Evolutionary conservation across 345 rosid genomes (phyloP), one percentile per base, ranked within the genome.

Genomic region (Lepidium africanum): DNA sequence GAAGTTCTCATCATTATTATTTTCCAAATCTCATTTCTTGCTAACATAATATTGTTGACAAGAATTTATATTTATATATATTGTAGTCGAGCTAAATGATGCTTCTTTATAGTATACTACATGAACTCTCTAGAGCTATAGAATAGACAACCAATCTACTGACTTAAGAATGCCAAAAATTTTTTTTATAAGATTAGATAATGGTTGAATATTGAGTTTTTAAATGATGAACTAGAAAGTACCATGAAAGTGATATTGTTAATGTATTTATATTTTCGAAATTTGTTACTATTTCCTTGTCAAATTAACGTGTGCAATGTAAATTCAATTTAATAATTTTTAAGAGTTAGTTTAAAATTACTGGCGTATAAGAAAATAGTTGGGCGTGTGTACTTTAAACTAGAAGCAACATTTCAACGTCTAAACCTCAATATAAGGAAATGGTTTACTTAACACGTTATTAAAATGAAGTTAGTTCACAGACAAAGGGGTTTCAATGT

Each of bases 401-500:
- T 14, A 27, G 58, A 47, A 23, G 41, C 51, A 69, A 39, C 48
- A 1, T 48, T 48, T 69, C 73, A 59, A 69, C 59, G 66, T 59
- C 58, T 39, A 17, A 58, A 49, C 73, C 73, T 27, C 51, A 69
- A 58, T 59, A 48, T 39, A 69, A 59, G 73, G 59, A 27, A 48
- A 47, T 25, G 49, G 73, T 59, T 59, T 48, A 21, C 45, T 12
- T 17, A 66, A 66, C 41, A 27, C 54, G 53, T 23, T 68, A 14
- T 36, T 14, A 57, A 23, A 45, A 35, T 56, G 25, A 57, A 54
- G 19, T 54, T 54, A 10, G 45, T 30, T 40, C 35, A 9, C 32
- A 42, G 52, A 37, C 54, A 42, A 67, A 67, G 35, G 21, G 42
- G 16, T 65, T n/a, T 36, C 6, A 27, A 6, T 27, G 6, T 27